Evolutionary conservation across 768 basidiomycete species (phyloP).

Genomic region (Astraeus odoratus): DNA sequence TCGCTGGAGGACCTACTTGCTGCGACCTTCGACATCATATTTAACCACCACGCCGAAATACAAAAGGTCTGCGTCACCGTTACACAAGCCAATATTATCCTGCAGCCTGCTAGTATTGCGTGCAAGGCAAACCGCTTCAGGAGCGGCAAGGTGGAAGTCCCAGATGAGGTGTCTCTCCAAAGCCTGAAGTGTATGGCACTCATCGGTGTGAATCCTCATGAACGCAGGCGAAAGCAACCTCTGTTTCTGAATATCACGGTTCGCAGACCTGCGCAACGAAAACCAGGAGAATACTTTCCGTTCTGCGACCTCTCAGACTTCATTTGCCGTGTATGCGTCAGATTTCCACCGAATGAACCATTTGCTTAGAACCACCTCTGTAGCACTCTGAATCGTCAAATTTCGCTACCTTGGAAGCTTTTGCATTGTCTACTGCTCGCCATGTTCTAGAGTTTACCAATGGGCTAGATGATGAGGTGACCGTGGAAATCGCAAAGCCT

Average conservation of each 20-base stretch:
- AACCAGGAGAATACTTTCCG: slow-evolving; percentile 3
- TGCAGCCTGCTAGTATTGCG: slow-evolving; percentile 41
- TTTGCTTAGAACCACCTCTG: not conserved
- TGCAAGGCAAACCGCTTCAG: slow-evolving; percentile 30
- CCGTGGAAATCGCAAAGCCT: slow-evolving; percentile 63
- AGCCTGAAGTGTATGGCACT: slow-evolving; percentile 47
- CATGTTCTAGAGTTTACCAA: slow-evolving; percentile 33
- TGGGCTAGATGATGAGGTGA: slow-evolving; percentile 26
- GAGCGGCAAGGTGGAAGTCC: slow-evolving; percentile 12
- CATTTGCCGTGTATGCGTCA: slow-evolving; percentile 12
- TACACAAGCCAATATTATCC: slow-evolving; percentile 41
- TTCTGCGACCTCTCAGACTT: slow-evolving; percentile 26
- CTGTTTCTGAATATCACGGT: slow-evolving; percentile 48
- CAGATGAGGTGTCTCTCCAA: slow-evolving; percentile 19
- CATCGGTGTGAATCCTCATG: slow-evolving; percentile 62
- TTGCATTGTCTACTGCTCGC: slow-evolving; percentile 51
- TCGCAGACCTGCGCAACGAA: not conserved
- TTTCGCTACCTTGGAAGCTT: slow-evolving; percentile 63
- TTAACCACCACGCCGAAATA: slow-evolving; percentile 28
- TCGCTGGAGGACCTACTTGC: slow-evolving; percentile 43
- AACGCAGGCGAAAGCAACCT: slow-evolving; percentile 57
- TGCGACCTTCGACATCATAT: slow-evolving; percentile 33
- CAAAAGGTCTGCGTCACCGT: slow-evolving; percentile 37
- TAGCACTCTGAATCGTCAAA: slow-evolving; percentile 44
- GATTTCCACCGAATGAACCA: not conserved